Evolutionary conservation across 139 green algal species (phyloP).

Genomic region (Desmodesmus armatus): DNA sequence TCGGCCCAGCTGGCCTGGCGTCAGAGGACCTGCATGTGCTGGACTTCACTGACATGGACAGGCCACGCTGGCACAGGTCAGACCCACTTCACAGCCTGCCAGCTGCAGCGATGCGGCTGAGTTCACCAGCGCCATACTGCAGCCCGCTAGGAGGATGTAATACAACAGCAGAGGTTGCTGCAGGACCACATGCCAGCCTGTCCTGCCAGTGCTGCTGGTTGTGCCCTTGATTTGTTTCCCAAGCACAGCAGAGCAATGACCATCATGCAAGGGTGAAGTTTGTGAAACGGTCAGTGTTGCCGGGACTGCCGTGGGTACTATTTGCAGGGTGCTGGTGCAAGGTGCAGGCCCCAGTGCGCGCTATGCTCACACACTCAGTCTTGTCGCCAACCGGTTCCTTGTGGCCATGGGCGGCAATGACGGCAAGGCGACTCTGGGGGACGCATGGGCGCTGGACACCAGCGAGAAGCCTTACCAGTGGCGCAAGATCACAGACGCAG

Average conservation of each 20-base stretch:
- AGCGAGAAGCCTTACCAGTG: conserved; percentile 99
- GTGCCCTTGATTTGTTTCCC: neutral
- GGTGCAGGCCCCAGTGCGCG: conserved; percentile 91
- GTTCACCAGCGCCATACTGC: neutral
- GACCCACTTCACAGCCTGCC: neutral
- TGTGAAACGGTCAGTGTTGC: too few species aligned
- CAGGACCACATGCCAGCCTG: neutral
- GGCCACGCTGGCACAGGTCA: conserved; percentile 94
- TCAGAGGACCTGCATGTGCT: conserved; percentile 98
- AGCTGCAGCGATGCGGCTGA: neutral
- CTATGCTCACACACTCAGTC: conserved; percentile 96
- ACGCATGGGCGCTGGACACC: conserved; percentile 98
- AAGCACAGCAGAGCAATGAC: too few species aligned
- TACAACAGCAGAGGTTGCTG: neutral
- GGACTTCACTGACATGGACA: conserved; percentile 93
- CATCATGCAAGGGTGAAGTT: too few species aligned
- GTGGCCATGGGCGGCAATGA: conserved; percentile 98
- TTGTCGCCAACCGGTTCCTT: conserved; percentile 98
- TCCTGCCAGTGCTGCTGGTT: neutral
- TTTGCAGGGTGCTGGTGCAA: conserved; percentile 92
- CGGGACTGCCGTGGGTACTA: neutral
- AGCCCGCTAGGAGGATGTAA: neutral
- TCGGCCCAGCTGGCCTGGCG: conserved; percentile 93
- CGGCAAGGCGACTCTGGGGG: conserved; percentile 88
- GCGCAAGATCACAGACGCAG: conserved; percentile 89